Evolutionary conservation across 208 protist species (phyloP).

Genomic region (Tetramitus jugosus): DNA sequence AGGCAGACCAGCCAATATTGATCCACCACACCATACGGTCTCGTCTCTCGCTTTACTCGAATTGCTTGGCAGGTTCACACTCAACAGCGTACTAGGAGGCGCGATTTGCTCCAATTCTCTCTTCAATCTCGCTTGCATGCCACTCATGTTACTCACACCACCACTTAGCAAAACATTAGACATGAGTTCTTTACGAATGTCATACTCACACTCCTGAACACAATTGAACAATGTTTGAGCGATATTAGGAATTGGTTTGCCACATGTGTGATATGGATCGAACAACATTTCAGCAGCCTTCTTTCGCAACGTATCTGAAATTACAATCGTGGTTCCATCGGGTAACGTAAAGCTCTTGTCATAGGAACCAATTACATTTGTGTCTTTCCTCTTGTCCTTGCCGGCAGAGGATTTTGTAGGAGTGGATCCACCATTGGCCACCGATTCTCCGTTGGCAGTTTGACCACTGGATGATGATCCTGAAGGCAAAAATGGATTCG

Average conservation of each 20-base stretch:
- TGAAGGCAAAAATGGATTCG: too few relatives aligned
- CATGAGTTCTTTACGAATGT: constrained; percentile 84
- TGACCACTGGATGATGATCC: not conserved
- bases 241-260: not conserved
- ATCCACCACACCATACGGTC: constrained; percentile 94
- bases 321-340: constrained; percentile 76
- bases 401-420: too few relatives aligned
- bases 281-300: constrained; percentile 1
- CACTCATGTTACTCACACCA: constrained; percentile 86
- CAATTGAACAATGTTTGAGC: not conserved
- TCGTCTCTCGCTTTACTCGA: constrained; percentile 88
- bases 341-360: constrained; percentile 52
- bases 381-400: too few relatives aligned
- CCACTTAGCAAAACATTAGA: constrained; percentile 87
- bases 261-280: not conserved
- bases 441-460: not conserved
- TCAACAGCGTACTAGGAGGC: constrained; percentile 44
- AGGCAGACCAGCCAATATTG: constrained; percentile 70
- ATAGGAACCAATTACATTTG: constrained; percentile 20
- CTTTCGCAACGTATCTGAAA: constrained; percentile 67
- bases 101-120: constrained; percentile 87
- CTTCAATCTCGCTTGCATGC: constrained; percentile 87
- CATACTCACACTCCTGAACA: constrained; percentile 33
- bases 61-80: constrained; percentile 85
- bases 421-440: too few relatives aligned